Percentiles rank a stretch among this genome's conserved stretches.
Evolutionary conservation across 257 asterid species (phyloP).

Genomic region (Ligustrum vulgare): DNA sequence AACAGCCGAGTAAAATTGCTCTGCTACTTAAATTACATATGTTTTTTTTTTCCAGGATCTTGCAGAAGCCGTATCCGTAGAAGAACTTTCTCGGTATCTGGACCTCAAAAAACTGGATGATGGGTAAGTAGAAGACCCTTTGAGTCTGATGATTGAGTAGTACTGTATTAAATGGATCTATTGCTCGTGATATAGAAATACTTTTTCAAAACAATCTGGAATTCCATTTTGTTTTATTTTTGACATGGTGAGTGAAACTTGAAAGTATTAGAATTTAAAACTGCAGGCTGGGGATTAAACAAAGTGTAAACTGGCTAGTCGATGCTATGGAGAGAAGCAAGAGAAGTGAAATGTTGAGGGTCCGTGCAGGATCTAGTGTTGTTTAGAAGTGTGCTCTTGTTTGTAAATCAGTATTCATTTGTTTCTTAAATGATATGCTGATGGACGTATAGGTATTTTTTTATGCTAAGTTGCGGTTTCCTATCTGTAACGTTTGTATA

Average conservation of each 20-base stretch:
- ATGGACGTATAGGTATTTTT: neutral
- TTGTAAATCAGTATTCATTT: neutral
- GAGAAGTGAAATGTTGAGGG: conserved; percentile 69
- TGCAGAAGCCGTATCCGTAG: conserved; percentile 62
- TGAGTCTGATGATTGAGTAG: neutral
- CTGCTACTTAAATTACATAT: neutral
- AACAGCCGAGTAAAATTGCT: neutral
- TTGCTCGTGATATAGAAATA: neutral
- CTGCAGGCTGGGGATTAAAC: conserved; percentile 74
- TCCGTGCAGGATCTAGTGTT: conserved; percentile 55
- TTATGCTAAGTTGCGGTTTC: neutral
- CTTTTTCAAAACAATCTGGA: neutral
- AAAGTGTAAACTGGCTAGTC: conserved; percentile 79
- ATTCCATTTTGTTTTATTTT: neutral
- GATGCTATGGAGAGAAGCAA: conserved; percentile 84
- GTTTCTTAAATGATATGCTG: neutral
- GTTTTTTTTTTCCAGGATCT: conserved; percentile 50
- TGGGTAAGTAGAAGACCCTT: conserved; percentile 44
- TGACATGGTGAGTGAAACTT: neutral
- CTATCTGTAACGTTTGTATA: neutral
- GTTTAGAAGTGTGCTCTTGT: conserved; percentile 23
- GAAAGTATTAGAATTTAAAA: conserved; percentile 1
- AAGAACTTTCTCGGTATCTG: conserved; percentile 70
- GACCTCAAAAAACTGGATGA: conserved; percentile 80
- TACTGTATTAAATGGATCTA: neutral